These are phyloP conservation scores for Aspergillus puulaauensis DNA, from an alignment of 2,329 filamentous ascomycete species.

Conservation along the genomic window DNA sequence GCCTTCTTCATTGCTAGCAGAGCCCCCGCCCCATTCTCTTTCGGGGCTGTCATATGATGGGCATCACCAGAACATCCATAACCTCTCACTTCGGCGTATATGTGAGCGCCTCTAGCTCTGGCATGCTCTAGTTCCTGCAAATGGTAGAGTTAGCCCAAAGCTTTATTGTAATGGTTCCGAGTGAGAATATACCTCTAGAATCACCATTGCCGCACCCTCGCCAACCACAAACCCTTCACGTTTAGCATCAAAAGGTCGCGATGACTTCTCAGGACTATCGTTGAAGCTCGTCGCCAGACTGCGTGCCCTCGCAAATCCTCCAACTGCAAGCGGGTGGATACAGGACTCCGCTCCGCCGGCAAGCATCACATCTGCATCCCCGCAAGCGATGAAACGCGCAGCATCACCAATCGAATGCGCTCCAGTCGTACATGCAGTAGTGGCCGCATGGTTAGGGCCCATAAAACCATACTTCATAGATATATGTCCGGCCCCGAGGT, in stretches of 20 bases:
- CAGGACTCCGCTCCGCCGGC: conserved; percentile 95
- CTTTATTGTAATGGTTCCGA: background rate
- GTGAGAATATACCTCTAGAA: conserved; percentile 65
- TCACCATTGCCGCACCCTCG: conserved; percentile 83
- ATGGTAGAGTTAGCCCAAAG: background rate
- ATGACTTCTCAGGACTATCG: conserved; percentile 66
- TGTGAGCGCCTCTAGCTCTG: conserved; percentile 69
- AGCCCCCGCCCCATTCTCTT: conserved; percentile 78
- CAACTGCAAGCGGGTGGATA: conserved; percentile 89
- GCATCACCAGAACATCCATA: conserved; percentile 92
- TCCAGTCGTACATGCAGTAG: conserved; percentile 94
- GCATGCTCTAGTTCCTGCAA: conserved; percentile 78
- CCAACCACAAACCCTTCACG: conserved; percentile 87
- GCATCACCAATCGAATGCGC: conserved; percentile 94
- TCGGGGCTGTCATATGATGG: conserved; percentile 88
- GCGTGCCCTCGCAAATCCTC: conserved; percentile 84
- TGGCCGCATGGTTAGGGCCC: conserved; percentile 88
- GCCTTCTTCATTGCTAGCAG: conserved; percentile 82
- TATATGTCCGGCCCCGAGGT: conserved; percentile 90
- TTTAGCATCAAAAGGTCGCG: conserved; percentile 79
- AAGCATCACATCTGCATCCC: conserved; percentile 92
- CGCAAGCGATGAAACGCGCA: conserved; percentile 84
- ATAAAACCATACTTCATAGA: conserved; percentile 88
- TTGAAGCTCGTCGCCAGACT: conserved; percentile 84
- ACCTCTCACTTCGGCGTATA: conserved; percentile 86